A percentile compares a stretch with the other conserved stretches of the same genome.
These are phyloP conservation scores for Leccinum fallax DNA, from an alignment of 1,284 basidiomycete species.

Conservation along the genomic window DNA sequence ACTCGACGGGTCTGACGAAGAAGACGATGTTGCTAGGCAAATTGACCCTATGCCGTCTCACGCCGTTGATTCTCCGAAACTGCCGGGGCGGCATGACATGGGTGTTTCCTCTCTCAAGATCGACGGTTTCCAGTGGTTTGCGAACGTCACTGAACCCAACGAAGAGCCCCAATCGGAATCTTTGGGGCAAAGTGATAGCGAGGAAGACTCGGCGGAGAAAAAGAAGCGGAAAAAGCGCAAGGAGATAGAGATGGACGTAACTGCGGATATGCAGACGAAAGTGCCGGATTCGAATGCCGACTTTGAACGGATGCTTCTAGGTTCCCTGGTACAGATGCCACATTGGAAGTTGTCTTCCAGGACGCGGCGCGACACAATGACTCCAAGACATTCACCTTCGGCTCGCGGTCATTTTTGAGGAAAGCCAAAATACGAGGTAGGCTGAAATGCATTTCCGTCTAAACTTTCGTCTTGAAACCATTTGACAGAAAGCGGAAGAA, in stretches of 20 bases:
- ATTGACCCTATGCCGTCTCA: conserved; percentile 42
- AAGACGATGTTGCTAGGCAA: conserved; percentile 43
- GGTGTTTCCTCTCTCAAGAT: conserved; percentile 48
- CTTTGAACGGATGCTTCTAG: conserved; percentile 91
- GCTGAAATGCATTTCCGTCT: conserved; percentile 21
- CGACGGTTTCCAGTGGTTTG: conserved; percentile 74
- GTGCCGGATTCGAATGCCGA: conserved; percentile 91
- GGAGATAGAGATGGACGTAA: conserved; percentile 79
- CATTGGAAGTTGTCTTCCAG: conserved; percentile 80
- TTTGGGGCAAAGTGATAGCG: conserved; percentile 54
- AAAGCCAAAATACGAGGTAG: conserved; percentile 77
- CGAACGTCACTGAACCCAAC: conserved; percentile 37
- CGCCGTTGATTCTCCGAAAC: conserved; percentile 19
- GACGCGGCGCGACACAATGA: conserved; percentile 93
- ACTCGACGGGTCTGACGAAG: conserved; percentile 30
- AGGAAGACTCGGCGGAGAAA: conserved; percentile 47
- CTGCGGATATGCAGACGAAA: conserved; percentile 82
- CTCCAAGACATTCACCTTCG: conserved; percentile 89
- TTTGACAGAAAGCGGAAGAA: conserved; percentile 78
- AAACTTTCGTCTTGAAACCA: conserved; percentile 14
- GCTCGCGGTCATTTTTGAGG: conserved; percentile 83
- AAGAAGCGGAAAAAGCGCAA: conserved; percentile 71
- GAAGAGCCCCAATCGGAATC: conserved; percentile 40
- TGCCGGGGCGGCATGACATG: conserved; percentile 17
- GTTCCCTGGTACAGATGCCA: conserved; percentile 93